phyloP scores from a whole-genome alignment of 371 early-diverging fungal genomes.

The Mucor racemosus region DNA sequence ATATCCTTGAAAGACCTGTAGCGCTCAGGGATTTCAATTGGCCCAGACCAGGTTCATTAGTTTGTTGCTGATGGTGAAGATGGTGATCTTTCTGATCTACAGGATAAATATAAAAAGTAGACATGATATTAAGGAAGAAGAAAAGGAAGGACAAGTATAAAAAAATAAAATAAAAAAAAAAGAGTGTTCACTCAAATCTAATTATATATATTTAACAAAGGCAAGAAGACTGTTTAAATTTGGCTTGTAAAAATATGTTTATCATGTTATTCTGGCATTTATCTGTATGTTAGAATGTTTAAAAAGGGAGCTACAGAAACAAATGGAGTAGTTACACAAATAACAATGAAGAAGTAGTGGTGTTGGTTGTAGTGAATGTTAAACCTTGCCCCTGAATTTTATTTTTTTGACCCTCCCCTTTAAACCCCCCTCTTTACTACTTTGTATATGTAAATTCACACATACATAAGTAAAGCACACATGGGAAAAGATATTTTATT shows the following conservation, averaged over 20 bases:
- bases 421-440: background rate
- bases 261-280: conserved; percentile 4
- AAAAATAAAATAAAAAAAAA: background rate
- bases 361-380: background rate
- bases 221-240: conserved; percentile 1
- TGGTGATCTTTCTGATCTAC: conserved; percentile 1
- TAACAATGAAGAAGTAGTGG: background rate
- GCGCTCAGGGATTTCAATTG: background rate
- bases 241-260: background rate
- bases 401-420: background rate
- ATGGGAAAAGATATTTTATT: background rate
- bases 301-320: conserved; percentile 2
- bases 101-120: conserved; percentile 22
- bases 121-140: conserved; percentile 9
- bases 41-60: background rate
- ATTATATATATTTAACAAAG: background rate
- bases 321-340: conserved; percentile 2
- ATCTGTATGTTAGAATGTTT: background rate
- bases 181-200: background rate
- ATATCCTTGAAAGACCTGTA: conserved; percentile 17
- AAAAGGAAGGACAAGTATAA: background rate
- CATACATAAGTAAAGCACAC: background rate
- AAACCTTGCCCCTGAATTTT: background rate
- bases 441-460: background rate
- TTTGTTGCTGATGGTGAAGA: background rate